Conservation (phyloP, 371 early-diverging fungal species). For the Paraphysoderma sedebokerense region DNA sequence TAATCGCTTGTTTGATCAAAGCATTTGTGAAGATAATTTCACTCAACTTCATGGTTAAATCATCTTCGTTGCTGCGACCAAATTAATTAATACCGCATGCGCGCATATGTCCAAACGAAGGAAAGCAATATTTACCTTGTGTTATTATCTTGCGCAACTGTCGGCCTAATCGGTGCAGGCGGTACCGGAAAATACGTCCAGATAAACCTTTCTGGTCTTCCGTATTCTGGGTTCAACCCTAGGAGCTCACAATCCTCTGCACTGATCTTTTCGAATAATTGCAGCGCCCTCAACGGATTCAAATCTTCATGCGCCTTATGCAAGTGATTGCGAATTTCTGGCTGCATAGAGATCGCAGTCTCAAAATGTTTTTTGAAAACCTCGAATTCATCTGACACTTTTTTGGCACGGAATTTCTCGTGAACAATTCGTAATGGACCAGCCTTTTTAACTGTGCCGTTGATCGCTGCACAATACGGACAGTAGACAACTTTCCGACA, state of each 20-base stretch:
- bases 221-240: conserved; percentile 68
- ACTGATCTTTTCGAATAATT: conserved; percentile 71
- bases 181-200: conserved; percentile 94
- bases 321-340: conserved; percentile 57
- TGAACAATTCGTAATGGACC: conserved; percentile 92
- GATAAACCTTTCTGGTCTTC: conserved; percentile 81
- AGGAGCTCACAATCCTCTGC: conserved; percentile 91
- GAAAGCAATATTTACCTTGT: conserved; percentile 12
- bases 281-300: conserved; percentile 73
- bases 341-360: conserved; percentile 45
- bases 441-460: conserved; percentile 90
- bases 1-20: conserved; percentile 64
- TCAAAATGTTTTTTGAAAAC: conserved; percentile 52
- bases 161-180: conserved; percentile 95
- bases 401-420: conserved; percentile 74
- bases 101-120: neutral
- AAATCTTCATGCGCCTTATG: conserved; percentile 85
- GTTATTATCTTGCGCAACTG: conserved; percentile 82
- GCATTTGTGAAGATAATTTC: conserved; percentile 94
- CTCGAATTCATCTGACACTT: conserved; percentile 54
- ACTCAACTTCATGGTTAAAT: conserved; percentile 93
- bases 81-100: conserved; percentile 1
- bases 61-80: conserved; percentile 86
- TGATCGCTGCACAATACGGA: conserved; percentile 65
- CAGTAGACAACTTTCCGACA: conserved; percentile 87